Percentiles rank a stretch among this genome's conserved stretches.
Conservation (phyloP, 176 grass and related monocot genomes). For the Oryza officinalis region DNA sequence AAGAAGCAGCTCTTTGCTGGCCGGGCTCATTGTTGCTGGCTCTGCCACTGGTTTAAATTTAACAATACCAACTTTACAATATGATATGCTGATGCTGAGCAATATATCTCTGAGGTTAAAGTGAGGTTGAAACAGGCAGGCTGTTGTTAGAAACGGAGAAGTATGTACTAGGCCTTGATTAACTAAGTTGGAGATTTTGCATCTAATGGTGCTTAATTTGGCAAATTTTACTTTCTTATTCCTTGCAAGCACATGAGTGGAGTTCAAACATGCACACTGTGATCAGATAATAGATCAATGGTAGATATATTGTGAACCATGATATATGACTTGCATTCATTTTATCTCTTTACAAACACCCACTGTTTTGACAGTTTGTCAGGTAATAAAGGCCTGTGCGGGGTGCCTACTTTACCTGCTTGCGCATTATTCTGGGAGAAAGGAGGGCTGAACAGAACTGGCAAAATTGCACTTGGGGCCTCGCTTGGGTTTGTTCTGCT, state of each 20-base stretch:
- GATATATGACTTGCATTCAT: background rate
- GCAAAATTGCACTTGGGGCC: slow-evolving; percentile 84
- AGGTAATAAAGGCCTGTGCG: slow-evolving; percentile 95
- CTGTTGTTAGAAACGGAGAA: background rate
- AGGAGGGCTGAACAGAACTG: slow-evolving; percentile 75
- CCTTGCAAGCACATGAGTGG: background rate
- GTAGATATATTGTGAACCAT: background rate
- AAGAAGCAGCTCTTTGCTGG: no score
- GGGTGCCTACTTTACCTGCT: slow-evolving; percentile 82
- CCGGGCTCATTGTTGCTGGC: no score
- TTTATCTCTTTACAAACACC: background rate
- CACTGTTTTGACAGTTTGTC: slow-evolving; percentile 62
- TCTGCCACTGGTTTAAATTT: background rate
- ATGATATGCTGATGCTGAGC: background rate
- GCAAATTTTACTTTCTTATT: background rate
- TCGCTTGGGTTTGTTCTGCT: slow-evolving; percentile 73
- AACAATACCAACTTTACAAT: background rate
- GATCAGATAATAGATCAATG: background rate
- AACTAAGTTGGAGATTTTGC: background rate
- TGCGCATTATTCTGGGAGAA: slow-evolving; percentile 96
- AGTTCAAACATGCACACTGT: background rate
- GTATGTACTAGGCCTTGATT: background rate
- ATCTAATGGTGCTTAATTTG: background rate
- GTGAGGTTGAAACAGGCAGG: background rate
- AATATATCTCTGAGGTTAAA: background rate